Base-by-base conservation (phyloP, 208 protist species). In the Herpetomonas samuelpessoai region DNA sequence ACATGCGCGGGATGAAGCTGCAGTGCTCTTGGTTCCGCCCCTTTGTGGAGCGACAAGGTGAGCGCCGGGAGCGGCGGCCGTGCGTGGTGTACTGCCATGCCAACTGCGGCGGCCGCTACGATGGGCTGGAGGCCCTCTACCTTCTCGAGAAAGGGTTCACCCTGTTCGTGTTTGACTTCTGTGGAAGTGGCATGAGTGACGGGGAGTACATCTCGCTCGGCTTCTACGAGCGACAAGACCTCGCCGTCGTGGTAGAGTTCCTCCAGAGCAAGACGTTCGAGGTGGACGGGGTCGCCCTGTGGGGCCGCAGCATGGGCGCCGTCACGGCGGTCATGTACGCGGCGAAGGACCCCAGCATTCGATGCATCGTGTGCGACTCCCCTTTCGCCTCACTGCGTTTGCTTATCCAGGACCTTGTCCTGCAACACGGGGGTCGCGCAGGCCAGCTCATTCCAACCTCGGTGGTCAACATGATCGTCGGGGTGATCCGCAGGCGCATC, bases 281-380 rank as follows among this genome's bases (percentile, higher is more conserved):
- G 38, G 89, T 96, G 46, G 77, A 85, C 16, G 73, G 77, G 1
- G 81, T 96, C 49, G 84, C 71, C 52, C 58, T 98, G 26, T 98
- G 95, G 94, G 95, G 95, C 10, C 76, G 95, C 44, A 96, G 87
- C 63, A 98, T 98, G 97, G 97, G 97, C 24, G 97, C 97, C 0
- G 95, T 96, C 7, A 97, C 96, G 16, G 55, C 84, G 22, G 92
- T 98, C 73, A 95, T 98, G 86, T 98, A 98, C 65, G 88, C 88
- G 30, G 53, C 80, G 12, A 95, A 88, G 41, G 95, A 98, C 71
- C 68, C 76, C 21, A 86, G 67, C 16, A 88, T 98, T 39, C 80
- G 81, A 31, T 91, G 88, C 56, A 83, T 98, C 55, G 86, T 98
- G 25, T 88, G 95, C 54, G 97, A 98, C 70, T 95, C 85, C 25